phyloP scores from a whole-genome alignment of 192 early-diverging fungal species.

The Pilaira anomala region DNA sequence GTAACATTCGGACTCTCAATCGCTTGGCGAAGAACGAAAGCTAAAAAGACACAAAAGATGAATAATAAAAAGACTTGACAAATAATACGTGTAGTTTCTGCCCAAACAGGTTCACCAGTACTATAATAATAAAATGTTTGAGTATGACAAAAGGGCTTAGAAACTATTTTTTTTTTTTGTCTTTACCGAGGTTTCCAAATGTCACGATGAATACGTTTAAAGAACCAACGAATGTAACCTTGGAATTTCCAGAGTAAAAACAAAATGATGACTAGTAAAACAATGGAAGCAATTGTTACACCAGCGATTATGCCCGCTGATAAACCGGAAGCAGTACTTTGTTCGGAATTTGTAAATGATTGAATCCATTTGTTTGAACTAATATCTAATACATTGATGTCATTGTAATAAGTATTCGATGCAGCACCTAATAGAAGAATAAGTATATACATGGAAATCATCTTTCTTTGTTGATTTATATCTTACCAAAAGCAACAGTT shows the following conservation, averaged over 20 bases:
- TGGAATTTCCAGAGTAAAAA: slow-evolving; percentile 31
- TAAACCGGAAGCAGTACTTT: slow-evolving; percentile 8
- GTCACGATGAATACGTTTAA: slow-evolving; percentile 29
- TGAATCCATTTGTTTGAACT: slow-evolving; percentile 20
- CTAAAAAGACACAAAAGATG: slow-evolving; percentile 28
- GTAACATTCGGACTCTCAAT: slow-evolving; percentile 31
- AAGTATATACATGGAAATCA: neutral
- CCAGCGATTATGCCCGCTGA: slow-evolving; percentile 33
- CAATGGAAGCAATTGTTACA: slow-evolving; percentile 28
- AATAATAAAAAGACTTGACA: slow-evolving; percentile 34
- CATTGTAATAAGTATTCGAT: slow-evolving; percentile 28
- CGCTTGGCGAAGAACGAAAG: slow-evolving; percentile 32
- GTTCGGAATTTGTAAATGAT: neutral
- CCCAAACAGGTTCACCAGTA: slow-evolving; percentile 38
- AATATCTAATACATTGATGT: slow-evolving; percentile 30
- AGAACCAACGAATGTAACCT: slow-evolving; percentile 22
- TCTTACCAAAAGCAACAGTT: slow-evolving; percentile 29
- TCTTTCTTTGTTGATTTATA: neutral
- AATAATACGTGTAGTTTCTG: slow-evolving; percentile 34
- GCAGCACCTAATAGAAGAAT: slow-evolving; percentile 14
- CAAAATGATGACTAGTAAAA: slow-evolving; percentile 24
- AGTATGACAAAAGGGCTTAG: too few species aligned
- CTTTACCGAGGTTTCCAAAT: slow-evolving; percentile 38
- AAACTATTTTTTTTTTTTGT: too few species aligned
- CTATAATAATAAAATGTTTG: slow-evolving; percentile 1